These are phyloP conservation scores for Fusarium kyushuense DNA, from an alignment of 2,329 filamentous ascomycete genomes.

Conservation along the genomic window DNA sequence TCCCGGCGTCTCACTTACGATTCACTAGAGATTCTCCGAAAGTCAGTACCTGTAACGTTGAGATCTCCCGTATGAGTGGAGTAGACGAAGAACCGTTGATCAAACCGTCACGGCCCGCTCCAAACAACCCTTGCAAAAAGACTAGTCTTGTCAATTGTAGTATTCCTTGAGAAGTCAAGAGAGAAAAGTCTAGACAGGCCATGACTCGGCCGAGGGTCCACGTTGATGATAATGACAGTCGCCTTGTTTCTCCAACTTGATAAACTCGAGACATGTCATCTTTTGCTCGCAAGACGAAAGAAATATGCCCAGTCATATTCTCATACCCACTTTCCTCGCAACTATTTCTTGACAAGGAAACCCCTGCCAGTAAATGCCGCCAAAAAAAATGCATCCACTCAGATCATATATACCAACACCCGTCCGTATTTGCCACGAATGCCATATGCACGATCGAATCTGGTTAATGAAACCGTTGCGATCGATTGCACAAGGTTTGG, in stretches of 20 bases:
- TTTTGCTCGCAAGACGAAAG: neutral
- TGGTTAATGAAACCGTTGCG: neutral
- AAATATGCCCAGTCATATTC: conserved; percentile 14
- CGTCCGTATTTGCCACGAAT: neutral
- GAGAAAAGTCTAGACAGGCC: neutral
- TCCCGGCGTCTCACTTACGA: no score
- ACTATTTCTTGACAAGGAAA: conserved; percentile 19
- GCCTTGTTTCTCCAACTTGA: neutral
- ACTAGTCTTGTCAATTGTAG: neutral
- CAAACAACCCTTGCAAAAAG: neutral
- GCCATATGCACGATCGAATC: conserved; percentile 11
- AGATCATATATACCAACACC: conserved; percentile 23
- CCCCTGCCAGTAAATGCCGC: conserved; percentile 12
- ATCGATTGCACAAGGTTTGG: neutral
- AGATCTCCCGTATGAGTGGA: neutral
- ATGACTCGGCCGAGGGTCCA: neutral
- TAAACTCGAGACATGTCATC: neutral
- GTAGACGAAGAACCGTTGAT: neutral
- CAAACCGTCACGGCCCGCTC: conserved; percentile 1
- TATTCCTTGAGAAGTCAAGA: neutral
- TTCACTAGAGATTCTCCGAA: neutral
- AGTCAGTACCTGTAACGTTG: neutral
- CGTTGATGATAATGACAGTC: neutral
- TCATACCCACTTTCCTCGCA: conserved; percentile 9
- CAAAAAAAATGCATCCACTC: neutral